These are phyloP conservation scores for Leucosporidium creatinivorum DNA, from an alignment of 768 basidiomycete genomes.

Conservation along the genomic window DNA sequence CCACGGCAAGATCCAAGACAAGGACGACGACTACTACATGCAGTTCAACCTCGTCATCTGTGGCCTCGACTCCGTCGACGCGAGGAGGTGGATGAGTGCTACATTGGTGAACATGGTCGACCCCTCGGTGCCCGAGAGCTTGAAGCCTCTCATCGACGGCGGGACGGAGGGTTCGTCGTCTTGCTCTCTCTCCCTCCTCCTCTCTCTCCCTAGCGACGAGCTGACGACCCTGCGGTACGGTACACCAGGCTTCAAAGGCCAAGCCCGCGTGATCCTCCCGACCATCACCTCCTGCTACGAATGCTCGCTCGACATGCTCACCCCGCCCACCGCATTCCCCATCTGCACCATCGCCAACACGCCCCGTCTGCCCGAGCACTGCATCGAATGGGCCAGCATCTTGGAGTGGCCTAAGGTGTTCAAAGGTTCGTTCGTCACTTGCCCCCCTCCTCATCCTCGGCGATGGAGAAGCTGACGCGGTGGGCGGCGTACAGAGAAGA, in stretches of 20 bases:
- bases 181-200: not conserved
- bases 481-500: slow-evolving; percentile 59
- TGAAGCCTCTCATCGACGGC: slow-evolving; percentile 96
- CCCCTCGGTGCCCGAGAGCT: slow-evolving; percentile 78
- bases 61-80: slow-evolving; percentile 94
- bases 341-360: slow-evolving; percentile 99
- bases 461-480: not conserved
- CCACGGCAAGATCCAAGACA: slow-evolving; percentile 97
- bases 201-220: not conserved
- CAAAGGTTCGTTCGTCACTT: slow-evolving; percentile 54
- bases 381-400: slow-evolving; percentile 99
- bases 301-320: slow-evolving; percentile 95
- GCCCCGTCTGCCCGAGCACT: slow-evolving; percentile 93
- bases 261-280: slow-evolving; percentile 92
- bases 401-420: slow-evolving; percentile 95
- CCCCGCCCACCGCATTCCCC: slow-evolving; percentile 92
- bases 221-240: not conserved
- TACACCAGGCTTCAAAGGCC: slow-evolving; percentile 84
- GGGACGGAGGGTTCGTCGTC: slow-evolving; percentile 78
- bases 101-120: slow-evolving; percentile 93
- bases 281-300: slow-evolving; percentile 95
- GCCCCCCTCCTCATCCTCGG: not conserved
- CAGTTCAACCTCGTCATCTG: slow-evolving; percentile 96
- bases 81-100: slow-evolving; percentile 96
- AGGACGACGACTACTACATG: slow-evolving; percentile 86